A percentile compares a stretch with the other conserved stretches of the same genome.
Conservation (phyloP, 2,329 filamentous ascomycete genomes). For the Exophiala sp. region DNA sequence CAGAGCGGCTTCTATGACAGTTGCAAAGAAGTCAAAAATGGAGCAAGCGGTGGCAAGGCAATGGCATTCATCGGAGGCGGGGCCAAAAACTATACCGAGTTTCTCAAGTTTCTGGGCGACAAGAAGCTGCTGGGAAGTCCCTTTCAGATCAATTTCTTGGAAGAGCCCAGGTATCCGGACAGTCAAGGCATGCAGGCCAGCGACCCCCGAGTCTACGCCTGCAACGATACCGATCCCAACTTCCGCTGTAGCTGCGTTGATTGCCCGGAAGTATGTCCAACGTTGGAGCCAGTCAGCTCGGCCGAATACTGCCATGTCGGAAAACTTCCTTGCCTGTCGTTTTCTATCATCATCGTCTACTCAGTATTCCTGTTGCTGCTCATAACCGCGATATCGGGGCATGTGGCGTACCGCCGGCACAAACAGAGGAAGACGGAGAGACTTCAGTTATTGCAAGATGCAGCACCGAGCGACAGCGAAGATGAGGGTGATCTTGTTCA, state of each 20-base stretch:
- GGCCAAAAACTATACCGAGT: conserved; percentile 78
- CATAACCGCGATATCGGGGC: conserved; percentile 61
- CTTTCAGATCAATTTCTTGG: conserved; percentile 88
- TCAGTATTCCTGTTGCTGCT: conserved; percentile 65
- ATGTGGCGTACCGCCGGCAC: conserved; percentile 69
- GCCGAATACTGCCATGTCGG: conserved; percentile 74
- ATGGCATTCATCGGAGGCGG: conserved; percentile 96
- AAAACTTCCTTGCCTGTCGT: conserved; percentile 83
- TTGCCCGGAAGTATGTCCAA: conserved; percentile 78
- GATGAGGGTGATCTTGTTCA: conserved; percentile 73
- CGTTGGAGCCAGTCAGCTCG: conserved; percentile 68
- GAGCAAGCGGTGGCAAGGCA: conserved; percentile 83
- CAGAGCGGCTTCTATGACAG: conserved; percentile 88
- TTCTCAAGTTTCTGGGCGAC: conserved; percentile 87
- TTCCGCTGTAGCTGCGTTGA: conserved; percentile 93
- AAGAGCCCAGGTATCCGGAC: conserved; percentile 54
- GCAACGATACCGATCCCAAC: conserved; percentile 78
- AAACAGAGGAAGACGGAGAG: conserved; percentile 70
- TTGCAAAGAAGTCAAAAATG: conserved; percentile 98
- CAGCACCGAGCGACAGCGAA: conserved; percentile 80
- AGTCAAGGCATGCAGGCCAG: conserved; percentile 62
- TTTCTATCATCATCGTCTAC: conserved; percentile 84
- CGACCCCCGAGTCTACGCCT: conserved; percentile 70
- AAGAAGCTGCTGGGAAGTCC: conserved; percentile 84
- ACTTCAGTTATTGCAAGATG: conserved; percentile 79